A percentile compares a stretch with the other conserved stretches of the same genome.
Evolutionary conservation across 1,284 basidiomycete species (phyloP).

Genomic region (Schizophyllum amplum): DNA sequence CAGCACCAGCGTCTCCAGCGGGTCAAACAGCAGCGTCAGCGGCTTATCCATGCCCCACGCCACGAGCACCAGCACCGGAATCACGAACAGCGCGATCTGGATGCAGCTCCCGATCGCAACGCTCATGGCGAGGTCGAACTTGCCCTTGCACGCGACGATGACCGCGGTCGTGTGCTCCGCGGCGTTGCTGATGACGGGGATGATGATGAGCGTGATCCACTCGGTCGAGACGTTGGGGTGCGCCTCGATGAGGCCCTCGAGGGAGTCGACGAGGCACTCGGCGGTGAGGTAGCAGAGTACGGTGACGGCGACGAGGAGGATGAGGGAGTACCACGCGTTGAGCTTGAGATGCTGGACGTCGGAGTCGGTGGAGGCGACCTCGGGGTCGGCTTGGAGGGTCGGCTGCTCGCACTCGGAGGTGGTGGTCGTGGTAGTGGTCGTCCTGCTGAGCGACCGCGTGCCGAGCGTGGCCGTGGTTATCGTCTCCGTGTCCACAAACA

Average conservation of each 20-base stretch:
- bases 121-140: constrained; percentile 45
- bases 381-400: too few species aligned
- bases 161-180: constrained; percentile 64
- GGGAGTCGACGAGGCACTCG: constrained; percentile 46
- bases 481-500: constrained; percentile 38
- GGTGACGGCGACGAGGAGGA: constrained; percentile 30
- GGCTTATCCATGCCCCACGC: constrained; percentile 43
- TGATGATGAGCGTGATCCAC: constrained; percentile 59
- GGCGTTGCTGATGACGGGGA: constrained; percentile 61
- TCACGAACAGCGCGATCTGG: constrained; percentile 60
- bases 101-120: constrained; percentile 63
- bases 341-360: constrained; percentile 36
- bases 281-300: constrained; percentile 48
- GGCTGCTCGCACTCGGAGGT: constrained; percentile 1
- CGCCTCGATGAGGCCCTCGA: constrained; percentile 27
- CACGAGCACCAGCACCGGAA: constrained; percentile 47
- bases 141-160: constrained; percentile 52
- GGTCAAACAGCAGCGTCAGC: constrained; percentile 36
- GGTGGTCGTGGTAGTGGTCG: constrained; percentile 20
- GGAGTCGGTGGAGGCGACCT: neutral
- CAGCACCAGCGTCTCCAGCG: constrained; percentile 26
- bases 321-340: constrained; percentile 33
- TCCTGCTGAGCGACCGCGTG: constrained; percentile 12
- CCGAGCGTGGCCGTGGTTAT: constrained; percentile 13
- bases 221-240: constrained; percentile 39